phyloP scores from a whole-genome alignment of 176 grass and related monocot species.

The Oryza australiensis region DNA sequence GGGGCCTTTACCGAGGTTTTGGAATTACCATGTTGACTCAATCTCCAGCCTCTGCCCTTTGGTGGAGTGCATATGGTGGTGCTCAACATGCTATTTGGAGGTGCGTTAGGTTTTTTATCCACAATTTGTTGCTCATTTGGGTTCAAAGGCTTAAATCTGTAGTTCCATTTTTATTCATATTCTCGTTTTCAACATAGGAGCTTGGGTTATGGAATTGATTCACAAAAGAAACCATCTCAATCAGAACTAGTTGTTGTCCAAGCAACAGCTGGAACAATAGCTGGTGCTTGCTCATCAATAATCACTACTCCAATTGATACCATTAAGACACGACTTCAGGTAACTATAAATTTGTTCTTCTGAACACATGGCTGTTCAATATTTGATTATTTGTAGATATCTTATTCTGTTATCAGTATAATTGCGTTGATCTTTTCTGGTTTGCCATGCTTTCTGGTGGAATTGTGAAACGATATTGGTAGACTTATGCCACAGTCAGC shows the following conservation, averaged over 20 bases:
- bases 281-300: constrained; percentile 94
- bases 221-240: constrained; percentile 72
- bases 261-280: constrained; percentile 85
- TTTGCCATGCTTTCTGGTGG: constrained; percentile 3
- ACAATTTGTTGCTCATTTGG: constrained; percentile 5
- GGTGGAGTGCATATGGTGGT: constrained; percentile 91
- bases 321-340: constrained; percentile 94
- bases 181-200: constrained; percentile 52
- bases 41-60: constrained; percentile 94
- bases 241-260: constrained; percentile 81
- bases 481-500: not conserved
- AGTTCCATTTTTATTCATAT: constrained; percentile 9
- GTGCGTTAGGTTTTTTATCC: constrained; percentile 42
- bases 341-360: constrained; percentile 31
- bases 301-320: constrained; percentile 97
- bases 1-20: constrained; percentile 89
- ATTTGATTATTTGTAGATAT: not conserved
- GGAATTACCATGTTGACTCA: constrained; percentile 86
- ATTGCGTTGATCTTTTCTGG: not conserved
- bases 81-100: constrained; percentile 96
- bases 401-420: not conserved
- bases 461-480: not conserved
- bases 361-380: constrained; percentile 18
- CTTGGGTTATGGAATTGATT: constrained; percentile 76
- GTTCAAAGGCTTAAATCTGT: not conserved